phyloP scores from a whole-genome alignment of 1,284 basidiomycete genomes.

The Agaricales sp. region DNA sequence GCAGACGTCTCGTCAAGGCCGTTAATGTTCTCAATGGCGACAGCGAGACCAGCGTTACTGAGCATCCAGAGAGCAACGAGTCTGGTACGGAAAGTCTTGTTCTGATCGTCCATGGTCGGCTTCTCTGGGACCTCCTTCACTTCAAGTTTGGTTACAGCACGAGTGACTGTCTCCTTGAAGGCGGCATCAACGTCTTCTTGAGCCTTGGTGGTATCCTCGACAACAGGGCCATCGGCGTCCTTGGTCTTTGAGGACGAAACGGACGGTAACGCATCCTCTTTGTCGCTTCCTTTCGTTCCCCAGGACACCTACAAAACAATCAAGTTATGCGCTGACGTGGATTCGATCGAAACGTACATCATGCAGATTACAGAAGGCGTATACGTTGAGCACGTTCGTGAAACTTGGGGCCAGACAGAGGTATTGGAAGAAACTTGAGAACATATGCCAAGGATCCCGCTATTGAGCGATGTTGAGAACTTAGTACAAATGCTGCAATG shows the following conservation, averaged over 20 bases:
- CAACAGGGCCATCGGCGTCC: constrained; percentile 64
- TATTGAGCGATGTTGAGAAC: constrained; percentile 20
- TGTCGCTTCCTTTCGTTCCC: constrained; percentile 96
- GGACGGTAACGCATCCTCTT: constrained; percentile 88
- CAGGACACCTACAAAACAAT: constrained; percentile 54
- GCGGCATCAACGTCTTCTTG: constrained; percentile 89
- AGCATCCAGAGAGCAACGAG: constrained; percentile 84
- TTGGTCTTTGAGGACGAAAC: constrained; percentile 79
- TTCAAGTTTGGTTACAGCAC: constrained; percentile 80
- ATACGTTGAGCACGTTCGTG: constrained; percentile 92
- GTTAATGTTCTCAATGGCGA: constrained; percentile 80
- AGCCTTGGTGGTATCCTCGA: constrained; percentile 71
- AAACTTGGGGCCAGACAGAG: constrained; percentile 84
- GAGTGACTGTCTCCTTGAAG: constrained; percentile 89
- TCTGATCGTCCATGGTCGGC: constrained; percentile 85
- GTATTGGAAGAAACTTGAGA: constrained; percentile 94
- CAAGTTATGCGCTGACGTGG: constrained; percentile 3
- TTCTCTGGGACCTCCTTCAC: constrained; percentile 64
- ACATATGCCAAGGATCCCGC: constrained; percentile 97
- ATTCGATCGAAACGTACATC: constrained; percentile 42
- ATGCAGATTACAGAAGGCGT: constrained; percentile 93
- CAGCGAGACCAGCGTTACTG: constrained; percentile 68
- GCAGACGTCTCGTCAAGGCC: constrained; percentile 40
- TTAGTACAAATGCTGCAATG: not conserved
- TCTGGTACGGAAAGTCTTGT: constrained; percentile 90